phyloP scores from a whole-genome alignment of 768 basidiomycete species.

The Serpula lacrymans region DNA sequence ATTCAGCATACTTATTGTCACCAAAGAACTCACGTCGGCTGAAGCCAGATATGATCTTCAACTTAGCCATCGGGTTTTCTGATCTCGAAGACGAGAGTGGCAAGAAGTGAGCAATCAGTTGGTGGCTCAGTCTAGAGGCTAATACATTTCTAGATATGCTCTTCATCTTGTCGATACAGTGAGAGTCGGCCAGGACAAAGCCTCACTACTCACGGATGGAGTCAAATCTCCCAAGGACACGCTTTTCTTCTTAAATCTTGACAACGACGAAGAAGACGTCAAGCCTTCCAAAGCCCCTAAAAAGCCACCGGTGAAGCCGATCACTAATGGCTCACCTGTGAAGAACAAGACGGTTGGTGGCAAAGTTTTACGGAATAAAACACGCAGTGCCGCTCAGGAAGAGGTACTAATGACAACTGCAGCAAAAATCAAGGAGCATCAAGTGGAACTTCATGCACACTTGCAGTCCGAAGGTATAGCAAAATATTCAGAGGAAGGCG shows the following conservation, averaged over 20 bases:
- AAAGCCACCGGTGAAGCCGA: conserved; percentile 47
- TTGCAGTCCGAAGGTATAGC: conserved; percentile 79
- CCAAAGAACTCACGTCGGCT: conserved; percentile 72
- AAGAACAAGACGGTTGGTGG: conserved; percentile 77
- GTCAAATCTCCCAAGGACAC: conserved; percentile 83
- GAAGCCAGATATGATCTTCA: conserved; percentile 81
- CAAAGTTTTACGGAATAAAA: conserved; percentile 89
- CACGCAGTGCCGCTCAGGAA: conserved; percentile 81
- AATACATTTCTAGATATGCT: conserved; percentile 65
- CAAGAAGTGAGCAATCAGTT: conserved; percentile 57
- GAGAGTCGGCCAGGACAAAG: conserved; percentile 63
- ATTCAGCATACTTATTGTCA: conserved; percentile 78
- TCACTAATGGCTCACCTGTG: conserved; percentile 60
- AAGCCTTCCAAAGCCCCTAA: conserved; percentile 53
- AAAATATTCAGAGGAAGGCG: conserved; percentile 80
- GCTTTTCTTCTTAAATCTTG: conserved; percentile 75
- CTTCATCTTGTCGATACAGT: conserved; percentile 88
- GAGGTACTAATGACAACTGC: conserved; percentile 77
- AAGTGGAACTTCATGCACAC: conserved; percentile 72
- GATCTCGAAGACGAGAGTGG: conserved; percentile 75
- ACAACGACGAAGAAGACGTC: conserved; percentile 55
- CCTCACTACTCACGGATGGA: conserved; percentile 77
- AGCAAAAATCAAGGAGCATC: conserved; percentile 84
- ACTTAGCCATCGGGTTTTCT: conserved; percentile 80
- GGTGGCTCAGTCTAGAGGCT: background rate